Evolutionary conservation across 2,329 filamentous ascomycete genomes (phyloP).

Genomic region (Stagonosporopsis chrysanthemi): DNA sequence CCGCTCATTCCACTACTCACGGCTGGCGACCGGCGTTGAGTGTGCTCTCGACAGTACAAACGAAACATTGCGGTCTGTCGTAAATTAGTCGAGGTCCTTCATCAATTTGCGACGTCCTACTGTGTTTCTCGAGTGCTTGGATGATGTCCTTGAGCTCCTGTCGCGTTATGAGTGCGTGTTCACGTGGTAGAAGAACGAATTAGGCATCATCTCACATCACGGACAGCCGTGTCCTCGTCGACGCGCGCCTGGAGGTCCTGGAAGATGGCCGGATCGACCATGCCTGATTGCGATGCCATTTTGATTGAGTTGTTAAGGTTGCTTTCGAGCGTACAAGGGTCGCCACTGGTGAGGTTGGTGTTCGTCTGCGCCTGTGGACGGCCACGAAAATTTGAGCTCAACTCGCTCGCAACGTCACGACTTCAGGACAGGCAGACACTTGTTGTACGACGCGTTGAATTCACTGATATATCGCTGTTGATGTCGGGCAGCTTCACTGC

Average conservation of each 20-base stretch:
- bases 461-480: neutral
- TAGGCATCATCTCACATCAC: conserved; percentile 64
- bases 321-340: neutral
- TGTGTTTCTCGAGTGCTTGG: conserved; percentile 80
- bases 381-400: conserved; percentile 21
- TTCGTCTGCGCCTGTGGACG: conserved; percentile 15
- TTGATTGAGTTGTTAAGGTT: conserved; percentile 5
- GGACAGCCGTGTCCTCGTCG: conserved; percentile 82
- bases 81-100: conserved; percentile 16
- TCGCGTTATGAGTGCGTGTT: conserved; percentile 40
- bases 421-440: neutral
- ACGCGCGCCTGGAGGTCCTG: conserved; percentile 86
- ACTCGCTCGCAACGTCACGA: conserved; percentile 19
- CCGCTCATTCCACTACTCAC: conserved; percentile 54
- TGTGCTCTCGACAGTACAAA: conserved; percentile 88
- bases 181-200: conserved; percentile 27
- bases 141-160: conserved; percentile 80
- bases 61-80: conserved; percentile 73
- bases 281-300: conserved; percentile 51
- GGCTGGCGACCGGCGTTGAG: conserved; percentile 74
- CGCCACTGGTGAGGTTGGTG: conserved; percentile 13
- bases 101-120: conserved; percentile 43
- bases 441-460: neutral
- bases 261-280: conserved; percentile 86
- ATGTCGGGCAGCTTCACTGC: neutral